Evolutionary conservation across 768 basidiomycete genomes (phyloP), one percentile per base, ranked within the genome.

Genomic region (Peribolospora kevripleyi): DNA sequence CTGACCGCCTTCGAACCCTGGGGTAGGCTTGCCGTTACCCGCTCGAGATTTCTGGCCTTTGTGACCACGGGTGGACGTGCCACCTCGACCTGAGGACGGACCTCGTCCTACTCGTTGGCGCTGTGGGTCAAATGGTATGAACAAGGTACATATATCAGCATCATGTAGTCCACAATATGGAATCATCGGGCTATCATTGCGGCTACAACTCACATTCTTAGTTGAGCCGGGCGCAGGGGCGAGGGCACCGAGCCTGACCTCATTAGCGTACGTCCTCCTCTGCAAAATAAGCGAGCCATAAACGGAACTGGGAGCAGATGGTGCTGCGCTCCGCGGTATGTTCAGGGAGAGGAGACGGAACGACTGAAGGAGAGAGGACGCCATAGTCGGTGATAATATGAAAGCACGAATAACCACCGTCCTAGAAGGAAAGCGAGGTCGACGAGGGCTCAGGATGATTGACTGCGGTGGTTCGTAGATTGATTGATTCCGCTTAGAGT

Each of bases 41-140:
- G 85, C 78, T 58, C 91, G 78, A 43, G 93, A 81, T 57, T 88
- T 90, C 68, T 91, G 87, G 61, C 93, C 93, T 62, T 98, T 98
- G 68, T 84, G 76, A 69, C 93, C 93, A 54, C 86, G 76, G 60
- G 86, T 86, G 7, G 90, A 81, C 1, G 91, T 95, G 58, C 86
- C 80, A 59, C 93, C 93, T 56, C 82, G 76, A 38, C 82, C 82
- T 3, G 86, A 87, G 40, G 84, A 84, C 70, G 85, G 82, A 64
- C 91, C 91, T 64, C 91, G 74, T 64, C 93, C 91, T 38, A 88
- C 75, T 65, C 91, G 84, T 79, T 87, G 86, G 81, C 81, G 80
- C 86, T 90, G 61, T 48, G 3, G 9, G 48, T 4, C 37, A 55
- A 36, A 43, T 58, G 52, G 7, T 38, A 42, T 50, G 52, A 48